Percentiles rank a stretch among this genome's conserved stretches.
Evolutionary conservation across 495 filamentous ascomycete species (phyloP).

Genomic region (Terfezia boudieri): DNA sequence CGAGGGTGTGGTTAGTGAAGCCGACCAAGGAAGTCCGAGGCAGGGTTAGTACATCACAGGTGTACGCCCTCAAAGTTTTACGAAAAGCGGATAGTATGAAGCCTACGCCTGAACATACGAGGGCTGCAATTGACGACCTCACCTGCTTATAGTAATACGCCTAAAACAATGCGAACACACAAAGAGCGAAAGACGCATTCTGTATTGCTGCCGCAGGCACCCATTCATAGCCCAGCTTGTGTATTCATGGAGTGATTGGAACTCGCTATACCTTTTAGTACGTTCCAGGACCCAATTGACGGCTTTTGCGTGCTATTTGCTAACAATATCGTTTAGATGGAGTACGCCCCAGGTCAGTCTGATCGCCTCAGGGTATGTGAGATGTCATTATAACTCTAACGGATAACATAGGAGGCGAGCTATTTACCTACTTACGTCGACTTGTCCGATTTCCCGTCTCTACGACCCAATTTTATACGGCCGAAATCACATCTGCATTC

Average conservation of each 20-base stretch:
- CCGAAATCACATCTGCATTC: slow-evolving; percentile 80
- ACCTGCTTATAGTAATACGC: slow-evolving; percentile 45
- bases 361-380: slow-evolving; percentile 11
- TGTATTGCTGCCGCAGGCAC: slow-evolving; percentile 71
- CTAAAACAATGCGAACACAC: slow-evolving; percentile 97
- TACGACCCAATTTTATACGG: slow-evolving; percentile 78
- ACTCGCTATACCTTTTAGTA: slow-evolving; percentile 82
- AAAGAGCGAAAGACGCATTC: slow-evolving; percentile 70
- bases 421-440: slow-evolving; percentile 80
- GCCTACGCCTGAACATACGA: background rate
- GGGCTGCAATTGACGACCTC: slow-evolving; percentile 7
- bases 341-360: slow-evolving; percentile 25
- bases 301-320: background rate
- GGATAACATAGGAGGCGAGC: slow-evolving; percentile 45
- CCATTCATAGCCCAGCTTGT: slow-evolving; percentile 89
- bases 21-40: slow-evolving; percentile 29
- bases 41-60: slow-evolving; percentile 36
- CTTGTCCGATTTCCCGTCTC: slow-evolving; percentile 67
- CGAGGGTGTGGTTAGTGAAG: slow-evolving; percentile 72
- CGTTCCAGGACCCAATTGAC: slow-evolving; percentile 7
- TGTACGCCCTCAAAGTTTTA: slow-evolving; percentile 84
- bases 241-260: slow-evolving; percentile 71
- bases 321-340: background rate
- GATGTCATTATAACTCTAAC: background rate
- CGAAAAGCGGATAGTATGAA: slow-evolving; percentile 58